These are phyloP conservation scores for Amanita jacksonii DNA, from an alignment of 768 basidiomycete species.

Conservation along the genomic window DNA sequence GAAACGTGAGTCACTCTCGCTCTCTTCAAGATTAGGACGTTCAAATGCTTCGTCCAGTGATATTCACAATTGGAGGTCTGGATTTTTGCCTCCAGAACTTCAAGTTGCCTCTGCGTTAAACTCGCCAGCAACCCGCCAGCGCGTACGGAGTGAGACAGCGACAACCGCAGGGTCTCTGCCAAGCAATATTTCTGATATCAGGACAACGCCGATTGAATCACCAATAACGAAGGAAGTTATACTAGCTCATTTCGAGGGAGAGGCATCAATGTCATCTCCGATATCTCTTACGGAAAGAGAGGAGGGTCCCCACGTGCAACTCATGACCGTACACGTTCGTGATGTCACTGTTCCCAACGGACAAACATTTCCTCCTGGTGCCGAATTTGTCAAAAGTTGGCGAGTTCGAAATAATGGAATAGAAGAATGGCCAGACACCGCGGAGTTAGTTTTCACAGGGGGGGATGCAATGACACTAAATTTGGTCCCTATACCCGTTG, in stretches of 20 bases:
- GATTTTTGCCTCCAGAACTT: not conserved
- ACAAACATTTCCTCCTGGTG: constrained; percentile 71
- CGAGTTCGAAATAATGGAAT: constrained; percentile 57
- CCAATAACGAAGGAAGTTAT: not conserved
- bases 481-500: constrained; percentile 34
- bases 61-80: not conserved
- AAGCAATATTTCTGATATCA: constrained; percentile 14
- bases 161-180: too few relatives aligned
- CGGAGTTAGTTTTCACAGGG: constrained; percentile 61
- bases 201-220: not conserved
- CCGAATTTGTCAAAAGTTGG: constrained; percentile 84
- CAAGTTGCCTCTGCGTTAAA: too few relatives aligned
- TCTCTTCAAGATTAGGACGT: too few relatives aligned
- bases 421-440: constrained; percentile 56
- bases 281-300: not conserved
- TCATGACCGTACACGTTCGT: constrained; percentile 40
- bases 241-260: too few relatives aligned
- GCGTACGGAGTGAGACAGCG: too few relatives aligned
- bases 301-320: too few relatives aligned
- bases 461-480: constrained; percentile 44
- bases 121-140: too few relatives aligned
- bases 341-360: constrained; percentile 71
- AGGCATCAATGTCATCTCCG: not conserved
- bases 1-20: too few relatives aligned
- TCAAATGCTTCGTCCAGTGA: too few relatives aligned